Conservation (phyloP, 73 alveolate genomes). For the Paramecium tetraurelia region DNA sequence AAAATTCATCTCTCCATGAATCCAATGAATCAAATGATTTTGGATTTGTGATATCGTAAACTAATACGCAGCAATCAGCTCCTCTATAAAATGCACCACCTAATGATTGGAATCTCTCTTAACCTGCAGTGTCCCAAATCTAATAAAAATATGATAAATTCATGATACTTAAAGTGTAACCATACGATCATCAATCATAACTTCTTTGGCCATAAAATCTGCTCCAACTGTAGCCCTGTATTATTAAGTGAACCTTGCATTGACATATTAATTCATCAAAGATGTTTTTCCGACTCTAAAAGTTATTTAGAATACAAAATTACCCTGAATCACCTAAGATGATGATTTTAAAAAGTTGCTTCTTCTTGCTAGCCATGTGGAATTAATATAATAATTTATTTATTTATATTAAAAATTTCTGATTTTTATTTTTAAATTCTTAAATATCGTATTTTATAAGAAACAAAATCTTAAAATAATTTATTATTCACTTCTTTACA, state of each 20-base stretch:
- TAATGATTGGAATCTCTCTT: slow-evolving; percentile 80
- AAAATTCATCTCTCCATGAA: slow-evolving; percentile 94
- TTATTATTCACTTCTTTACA: not conserved
- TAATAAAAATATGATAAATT: slow-evolving; percentile 70
- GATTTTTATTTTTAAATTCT: not conserved
- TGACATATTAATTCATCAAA: slow-evolving; percentile 84
- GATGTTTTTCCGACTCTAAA: slow-evolving; percentile 95
- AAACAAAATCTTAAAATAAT: not conserved
- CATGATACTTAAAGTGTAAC: slow-evolving; percentile 83
- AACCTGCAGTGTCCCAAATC: slow-evolving; percentile 79
- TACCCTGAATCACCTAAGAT: slow-evolving; percentile 96
- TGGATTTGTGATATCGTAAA: slow-evolving; percentile 86
- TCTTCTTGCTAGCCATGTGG: slow-evolving; percentile 86
- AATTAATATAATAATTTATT: not conserved
- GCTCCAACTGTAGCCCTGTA: slow-evolving; percentile 97
- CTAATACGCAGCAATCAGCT: slow-evolving; percentile 97
- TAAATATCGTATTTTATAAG: not conserved
- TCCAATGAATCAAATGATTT: slow-evolving; percentile 90
- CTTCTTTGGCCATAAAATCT: slow-evolving; percentile 93
- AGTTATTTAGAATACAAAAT: not conserved
- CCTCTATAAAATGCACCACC: slow-evolving; percentile 99
- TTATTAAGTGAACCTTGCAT: slow-evolving; percentile 82
- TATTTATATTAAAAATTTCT: not conserved
- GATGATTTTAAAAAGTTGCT: slow-evolving; percentile 92
- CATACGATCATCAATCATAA: slow-evolving; percentile 84